Evolutionary conservation across 768 basidiomycete genomes (phyloP).

Genomic region (Pleurotus citrinopileatus): DNA sequence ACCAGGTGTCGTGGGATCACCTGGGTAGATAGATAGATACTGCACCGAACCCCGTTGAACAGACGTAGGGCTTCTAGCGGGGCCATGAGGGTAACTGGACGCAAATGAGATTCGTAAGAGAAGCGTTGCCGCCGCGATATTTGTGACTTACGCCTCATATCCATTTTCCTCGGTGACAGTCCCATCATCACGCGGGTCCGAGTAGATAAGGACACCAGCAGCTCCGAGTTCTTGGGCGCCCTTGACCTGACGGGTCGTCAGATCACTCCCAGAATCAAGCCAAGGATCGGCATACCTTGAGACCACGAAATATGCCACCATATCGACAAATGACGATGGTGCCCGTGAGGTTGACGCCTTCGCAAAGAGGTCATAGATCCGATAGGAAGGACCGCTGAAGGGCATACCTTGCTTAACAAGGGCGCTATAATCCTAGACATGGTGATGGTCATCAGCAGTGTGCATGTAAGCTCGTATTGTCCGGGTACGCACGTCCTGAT

Average conservation of each 20-base stretch:
- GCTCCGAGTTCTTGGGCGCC: conserved; percentile 67
- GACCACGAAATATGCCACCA: conserved; percentile 61
- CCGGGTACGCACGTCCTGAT: conserved; percentile 17
- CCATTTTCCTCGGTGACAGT: conserved; percentile 57
- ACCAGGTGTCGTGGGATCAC: conserved; percentile 46
- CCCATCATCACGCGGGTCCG: conserved; percentile 65
- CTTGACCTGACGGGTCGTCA: conserved; percentile 37
- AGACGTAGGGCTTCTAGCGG: conserved; percentile 57
- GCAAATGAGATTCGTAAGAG: neutral
- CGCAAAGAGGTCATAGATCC: neutral
- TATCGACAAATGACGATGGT: conserved; percentile 62
- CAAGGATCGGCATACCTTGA: conserved; percentile 46
- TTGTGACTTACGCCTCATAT: conserved; percentile 37
- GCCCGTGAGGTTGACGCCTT: conserved; percentile 58
- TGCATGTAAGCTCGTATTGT: neutral
- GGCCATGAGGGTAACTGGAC: conserved; percentile 59
- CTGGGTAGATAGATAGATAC: conserved; percentile 56
- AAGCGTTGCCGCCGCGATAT: neutral
- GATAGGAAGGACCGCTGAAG: neutral
- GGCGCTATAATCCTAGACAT: conserved; percentile 51
- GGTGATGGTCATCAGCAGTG: neutral
- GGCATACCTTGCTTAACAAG: conserved; percentile 46
- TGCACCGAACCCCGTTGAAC: conserved; percentile 71
- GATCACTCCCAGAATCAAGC: neutral
- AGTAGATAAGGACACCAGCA: conserved; percentile 58